Evolutionary conservation across 192 early-diverging fungal genomes (phyloP), one percentile per base, ranked within the genome.

Genomic region (Coemansia sp.): DNA sequence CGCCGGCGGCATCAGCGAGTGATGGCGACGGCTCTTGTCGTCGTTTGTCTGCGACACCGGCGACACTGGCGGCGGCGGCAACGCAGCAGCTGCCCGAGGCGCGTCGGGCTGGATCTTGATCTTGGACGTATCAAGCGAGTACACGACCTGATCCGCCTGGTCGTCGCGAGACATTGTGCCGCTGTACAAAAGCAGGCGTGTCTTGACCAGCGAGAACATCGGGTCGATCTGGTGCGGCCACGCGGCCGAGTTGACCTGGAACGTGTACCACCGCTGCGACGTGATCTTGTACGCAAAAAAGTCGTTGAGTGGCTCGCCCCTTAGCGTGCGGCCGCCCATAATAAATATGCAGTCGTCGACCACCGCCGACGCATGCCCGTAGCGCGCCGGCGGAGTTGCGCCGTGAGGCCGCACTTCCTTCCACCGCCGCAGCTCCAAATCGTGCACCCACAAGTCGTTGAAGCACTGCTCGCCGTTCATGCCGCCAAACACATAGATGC

Each of bases 291-390:
- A 83, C 0, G 76, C 76, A 21, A 76, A 83, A 48, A 76, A 79
- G 67, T 83, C 82, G 40, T 68, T 71, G 38, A 74, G 47, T 9
- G 74, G 68, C 58, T 73, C 60, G 46, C 73, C 73, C 3, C 56
- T 48, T 12, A 71, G 38, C 36, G 67, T 68, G 20, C 77, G 76
- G 0, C 82, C 82, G 37, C 82, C 82, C 72, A 79, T 74, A 24
- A 83, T 68, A 48, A 79, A 75, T 12, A 83, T 79, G 56, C 77
- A 79, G 64, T 76, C 76, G 53, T 83, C 82, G 0, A 79, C 77
- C 11, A 79, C 68, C 1, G 73, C 77, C 57, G 82, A 71, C 8
- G 73, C 71, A 31, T 83, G 82, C 17, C 73, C 69, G 26, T 76
- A 75, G 58, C 82, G 72, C 4, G 76, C 64, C 9, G 75, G 73